phyloP scores from a whole-genome alignment of 331 rosid genomes.

The Cydonia oblonga region DNA sequence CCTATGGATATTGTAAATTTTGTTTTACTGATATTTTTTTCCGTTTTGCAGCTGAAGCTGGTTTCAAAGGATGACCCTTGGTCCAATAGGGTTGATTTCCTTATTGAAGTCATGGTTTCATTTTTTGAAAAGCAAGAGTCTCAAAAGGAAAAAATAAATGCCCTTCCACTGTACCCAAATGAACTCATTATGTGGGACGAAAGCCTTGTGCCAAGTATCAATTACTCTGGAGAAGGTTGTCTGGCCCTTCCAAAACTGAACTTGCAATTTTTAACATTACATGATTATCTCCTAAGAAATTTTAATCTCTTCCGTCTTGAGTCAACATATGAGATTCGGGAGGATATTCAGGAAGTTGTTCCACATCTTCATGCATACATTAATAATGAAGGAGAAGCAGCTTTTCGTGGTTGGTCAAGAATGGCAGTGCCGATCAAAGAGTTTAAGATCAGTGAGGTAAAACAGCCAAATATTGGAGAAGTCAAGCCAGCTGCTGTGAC shows the following conservation, averaged over 20 bases:
- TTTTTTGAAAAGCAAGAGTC: conserved; percentile 90
- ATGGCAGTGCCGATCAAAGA: conserved; percentile 91
- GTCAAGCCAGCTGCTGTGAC: conserved; percentile 92
- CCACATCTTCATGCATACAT: conserved; percentile 92
- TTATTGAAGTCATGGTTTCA: conserved; percentile 87
- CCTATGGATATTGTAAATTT: neutral
- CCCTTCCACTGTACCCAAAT: conserved; percentile 92
- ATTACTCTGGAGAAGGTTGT: conserved; percentile 98
- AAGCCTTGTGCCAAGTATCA: conserved; percentile 97
- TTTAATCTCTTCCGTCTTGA: conserved; percentile 96
- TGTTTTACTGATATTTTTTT: conserved; percentile 8
- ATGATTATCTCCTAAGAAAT: conserved; percentile 90
- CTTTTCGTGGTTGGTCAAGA: conserved; percentile 98
- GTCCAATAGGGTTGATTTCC: conserved; percentile 89
- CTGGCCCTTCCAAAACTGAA: conserved; percentile 93
- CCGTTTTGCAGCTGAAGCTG: conserved; percentile 72
- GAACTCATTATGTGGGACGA: conserved; percentile 99
- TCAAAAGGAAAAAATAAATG: conserved; percentile 94
- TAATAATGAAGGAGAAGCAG: conserved; percentile 76
- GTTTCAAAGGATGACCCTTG: conserved; percentile 83
- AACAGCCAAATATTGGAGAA: conserved; percentile 97
- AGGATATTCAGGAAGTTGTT: conserved; percentile 91
- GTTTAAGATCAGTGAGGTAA: conserved; percentile 72
- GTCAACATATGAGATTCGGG: conserved; percentile 96
- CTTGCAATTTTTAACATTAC: conserved; percentile 87